These are phyloP conservation scores for Eutrema yunnanense DNA, from an alignment of 345 rosid species.

Conservation along the genomic window DNA sequence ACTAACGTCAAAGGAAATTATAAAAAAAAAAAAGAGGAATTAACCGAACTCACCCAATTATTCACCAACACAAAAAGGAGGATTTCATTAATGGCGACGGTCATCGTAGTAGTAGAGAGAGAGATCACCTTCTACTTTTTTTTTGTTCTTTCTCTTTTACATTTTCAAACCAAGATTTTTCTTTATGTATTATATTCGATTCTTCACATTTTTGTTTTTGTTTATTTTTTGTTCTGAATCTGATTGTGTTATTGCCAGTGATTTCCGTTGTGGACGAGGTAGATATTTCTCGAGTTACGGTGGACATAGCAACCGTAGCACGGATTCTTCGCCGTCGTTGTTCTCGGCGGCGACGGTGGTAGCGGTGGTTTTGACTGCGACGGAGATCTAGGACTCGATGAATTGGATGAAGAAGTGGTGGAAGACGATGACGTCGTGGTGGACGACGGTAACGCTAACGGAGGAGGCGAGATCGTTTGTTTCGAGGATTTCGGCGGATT, in stretches of 20 bases:
- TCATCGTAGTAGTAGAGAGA: constrained; percentile 5
- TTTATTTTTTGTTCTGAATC: background rate
- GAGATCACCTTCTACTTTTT: constrained; percentile 7
- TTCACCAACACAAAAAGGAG: constrained; percentile 5
- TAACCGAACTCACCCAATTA: constrained; percentile 20
- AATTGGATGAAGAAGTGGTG: constrained; percentile 30
- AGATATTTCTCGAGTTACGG: constrained; percentile 49
- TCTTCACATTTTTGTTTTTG: background rate
- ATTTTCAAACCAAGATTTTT: background rate
- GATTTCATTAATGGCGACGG: constrained; percentile 29
- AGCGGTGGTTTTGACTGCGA: constrained; percentile 33
- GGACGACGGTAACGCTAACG: constrained; percentile 3
- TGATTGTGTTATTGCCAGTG: constrained; percentile 56
- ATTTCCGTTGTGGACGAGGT: constrained; percentile 69
- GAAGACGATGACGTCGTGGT: constrained; percentile 27
- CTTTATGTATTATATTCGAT: background rate
- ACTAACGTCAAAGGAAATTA: background rate
- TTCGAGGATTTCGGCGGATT: constrained; percentile 31
- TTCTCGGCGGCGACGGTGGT: constrained; percentile 29
- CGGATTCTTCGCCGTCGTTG: constrained; percentile 22
- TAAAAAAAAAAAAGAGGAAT: background rate
- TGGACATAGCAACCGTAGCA: constrained; percentile 45
- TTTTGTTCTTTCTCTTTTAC: constrained; percentile 23
- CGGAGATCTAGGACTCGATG: constrained; percentile 38
- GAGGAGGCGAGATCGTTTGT: constrained; percentile 17